Evolutionary conservation across 1,284 basidiomycete genomes (phyloP), one percentile per base, ranked within the genome.

Genomic region (Cutaneotrichosporon dermatis): DNA sequence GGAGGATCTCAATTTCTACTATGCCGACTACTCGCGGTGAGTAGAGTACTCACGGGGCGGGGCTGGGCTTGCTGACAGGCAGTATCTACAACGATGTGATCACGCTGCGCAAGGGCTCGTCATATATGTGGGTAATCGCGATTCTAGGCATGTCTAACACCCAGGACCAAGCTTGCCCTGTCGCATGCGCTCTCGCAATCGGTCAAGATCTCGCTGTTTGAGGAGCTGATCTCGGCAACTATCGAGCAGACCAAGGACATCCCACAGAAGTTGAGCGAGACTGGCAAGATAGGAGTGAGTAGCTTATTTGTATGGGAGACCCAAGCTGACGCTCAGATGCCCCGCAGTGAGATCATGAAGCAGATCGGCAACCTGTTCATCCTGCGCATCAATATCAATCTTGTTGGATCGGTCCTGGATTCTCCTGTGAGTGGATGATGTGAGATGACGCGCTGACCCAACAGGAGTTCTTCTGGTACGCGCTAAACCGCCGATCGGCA

Each of bases 51-150:
- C n/a, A 40, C 25, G 25, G 25, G 25, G 25, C 25, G 25, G 25
- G 25, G 25, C 25, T 25, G 25, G 25, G 25, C 25, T 25, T 25
- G 43, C 54, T 60, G 45, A 63, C 53, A 5, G 64, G 7, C 66
- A 92, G 92, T 67, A 97, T 97, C 74, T 98, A 95, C 79, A 97
- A 98, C 81, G 94, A 98, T 77, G 94, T 98, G 50, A 97, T 98
- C 65, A 96, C 94, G 1, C 82, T 98, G 37, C 87, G 93, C 54
- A 89, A 90, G 74, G 93, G 94, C 16, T 96, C 92, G 9, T 89
- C 91, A 62, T 96, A 95, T 76, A 96, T 98, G 93, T 92, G 70
- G 69, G 88, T 75, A n/a, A 9, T 9, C 7, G 16, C n/a, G 43
- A 25, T 25, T 25, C 25, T 36, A 9, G 39, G 6, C 33, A 7